phyloP scores from a whole-genome alignment of 1,139 yeast genomes.

The Entelexis paramagnoliae region DNA sequence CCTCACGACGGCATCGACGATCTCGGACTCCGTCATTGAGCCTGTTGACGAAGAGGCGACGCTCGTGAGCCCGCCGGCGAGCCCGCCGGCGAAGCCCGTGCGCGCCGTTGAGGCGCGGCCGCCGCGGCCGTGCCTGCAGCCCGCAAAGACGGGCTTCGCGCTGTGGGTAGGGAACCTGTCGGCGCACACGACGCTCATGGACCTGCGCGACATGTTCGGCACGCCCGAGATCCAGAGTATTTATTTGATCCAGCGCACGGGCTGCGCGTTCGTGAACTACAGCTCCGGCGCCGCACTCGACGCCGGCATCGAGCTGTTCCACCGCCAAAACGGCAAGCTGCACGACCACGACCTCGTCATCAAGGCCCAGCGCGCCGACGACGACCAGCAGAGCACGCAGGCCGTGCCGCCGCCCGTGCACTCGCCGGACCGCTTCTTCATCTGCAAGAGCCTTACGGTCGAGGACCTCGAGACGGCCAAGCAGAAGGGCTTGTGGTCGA shows the following conservation, averaged over 20 bases:
- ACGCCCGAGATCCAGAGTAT: constrained; percentile 32
- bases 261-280: constrained; percentile 37
- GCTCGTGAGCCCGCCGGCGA: neutral
- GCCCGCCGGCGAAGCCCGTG: neutral
- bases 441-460: constrained; percentile 35
- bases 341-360: constrained; percentile 32
- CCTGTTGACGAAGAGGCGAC: constrained; percentile 1
- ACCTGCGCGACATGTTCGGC: constrained; percentile 33
- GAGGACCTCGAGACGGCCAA: constrained; percentile 33
- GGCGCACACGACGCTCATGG: constrained; percentile 29
- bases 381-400: constrained; percentile 1
- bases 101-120: neutral
- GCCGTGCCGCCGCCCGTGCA: constrained; percentile 5
- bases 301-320: constrained; percentile 28
- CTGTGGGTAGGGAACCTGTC: constrained; percentile 39
- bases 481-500: constrained; percentile 33
- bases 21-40: neutral
- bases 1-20: neutral
- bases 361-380: constrained; percentile 22
- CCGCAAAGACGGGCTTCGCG: constrained; percentile 34
- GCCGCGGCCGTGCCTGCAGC: constrained; percentile 82
- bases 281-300: constrained; percentile 27
- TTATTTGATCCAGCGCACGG: constrained; percentile 33
- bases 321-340: constrained; percentile 28
- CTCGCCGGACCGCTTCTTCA: constrained; percentile 30